Evolutionary conservation across 1,284 basidiomycete species (phyloP).

Genomic region (Neonothopanus nambi): DNA sequence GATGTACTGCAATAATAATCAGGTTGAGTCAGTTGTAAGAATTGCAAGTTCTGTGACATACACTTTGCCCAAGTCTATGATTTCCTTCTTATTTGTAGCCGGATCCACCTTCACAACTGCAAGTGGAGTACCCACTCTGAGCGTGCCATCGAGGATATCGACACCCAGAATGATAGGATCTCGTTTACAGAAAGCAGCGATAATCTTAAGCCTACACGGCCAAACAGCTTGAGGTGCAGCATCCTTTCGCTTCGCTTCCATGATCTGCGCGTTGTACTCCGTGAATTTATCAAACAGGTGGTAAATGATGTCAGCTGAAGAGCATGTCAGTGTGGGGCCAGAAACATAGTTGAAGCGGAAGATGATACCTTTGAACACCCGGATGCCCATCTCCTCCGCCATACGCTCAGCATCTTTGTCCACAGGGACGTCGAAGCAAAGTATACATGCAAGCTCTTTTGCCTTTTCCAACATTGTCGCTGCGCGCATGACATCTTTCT

Average conservation of each 20-base stretch:
- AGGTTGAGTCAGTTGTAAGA: slow-evolving; percentile 6
- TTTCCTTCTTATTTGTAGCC: slow-evolving; percentile 86
- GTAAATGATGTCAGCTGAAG: slow-evolving; percentile 93
- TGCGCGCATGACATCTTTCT: slow-evolving; percentile 92
- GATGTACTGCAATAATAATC: slow-evolving; percentile 64
- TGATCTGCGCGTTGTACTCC: slow-evolving; percentile 92
- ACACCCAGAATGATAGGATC: slow-evolving; percentile 98
- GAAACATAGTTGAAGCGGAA: not conserved
- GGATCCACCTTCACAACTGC: slow-evolving; percentile 93
- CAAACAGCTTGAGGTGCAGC: slow-evolving; percentile 95
- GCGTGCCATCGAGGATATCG: slow-evolving; percentile 91
- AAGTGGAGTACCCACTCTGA: slow-evolving; percentile 94
- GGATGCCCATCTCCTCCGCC: slow-evolving; percentile 93
- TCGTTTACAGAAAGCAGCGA: slow-evolving; percentile 93
- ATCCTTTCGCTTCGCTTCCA: slow-evolving; percentile 90
- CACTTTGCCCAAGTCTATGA: slow-evolving; percentile 94
- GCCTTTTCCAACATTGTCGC: slow-evolving; percentile 96
- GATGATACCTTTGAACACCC: slow-evolving; percentile 85
- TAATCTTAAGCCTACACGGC: slow-evolving; percentile 93
- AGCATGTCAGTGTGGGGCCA: slow-evolving; percentile 10
- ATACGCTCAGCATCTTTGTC: slow-evolving; percentile 91
- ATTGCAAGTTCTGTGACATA: slow-evolving; percentile 42
- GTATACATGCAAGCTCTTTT: slow-evolving; percentile 92
- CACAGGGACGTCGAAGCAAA: slow-evolving; percentile 95
- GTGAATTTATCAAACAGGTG: slow-evolving; percentile 98